Conservation (phyloP, 192 early-diverging fungal genomes). For the Coemansia sp. region DNA sequence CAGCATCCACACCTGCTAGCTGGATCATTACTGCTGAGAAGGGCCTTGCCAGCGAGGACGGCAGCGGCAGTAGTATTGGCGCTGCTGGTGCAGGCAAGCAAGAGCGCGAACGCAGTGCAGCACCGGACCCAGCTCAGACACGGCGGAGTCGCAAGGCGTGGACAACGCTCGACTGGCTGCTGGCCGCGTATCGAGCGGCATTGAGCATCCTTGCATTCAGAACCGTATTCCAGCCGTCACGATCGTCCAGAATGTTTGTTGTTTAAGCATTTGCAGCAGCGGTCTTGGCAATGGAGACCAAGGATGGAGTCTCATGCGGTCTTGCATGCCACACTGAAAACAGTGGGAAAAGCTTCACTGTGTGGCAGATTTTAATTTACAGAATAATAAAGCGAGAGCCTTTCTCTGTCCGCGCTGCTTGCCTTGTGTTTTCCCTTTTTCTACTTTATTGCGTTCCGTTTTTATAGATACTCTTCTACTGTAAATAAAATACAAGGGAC, state of each 20-base stretch:
- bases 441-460: no score
- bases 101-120: conserved; percentile 3
- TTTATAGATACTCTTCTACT: no score
- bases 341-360: no score
- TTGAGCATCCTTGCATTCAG: conserved; percentile 42
- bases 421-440: no score
- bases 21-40: neutral
- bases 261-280: neutral
- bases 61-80: neutral
- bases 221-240: conserved; percentile 40
- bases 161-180: conserved; percentile 46
- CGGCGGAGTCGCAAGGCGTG: conserved; percentile 24
- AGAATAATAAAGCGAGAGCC: no score
- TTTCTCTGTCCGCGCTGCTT: no score
- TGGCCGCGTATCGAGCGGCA: conserved; percentile 39
- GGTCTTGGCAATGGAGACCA: neutral
- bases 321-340: no score
- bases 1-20: neutral
- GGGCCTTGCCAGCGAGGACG: neutral
- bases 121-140: neutral
- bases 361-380: no score
- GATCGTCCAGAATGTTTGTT: conserved; percentile 25
- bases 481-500: no score
- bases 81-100: neutral
- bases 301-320: neutral